These are phyloP conservation scores for Penicillium cataractarum DNA, from an alignment of 495 filamentous ascomycete genomes.

Conservation along the genomic window DNA sequence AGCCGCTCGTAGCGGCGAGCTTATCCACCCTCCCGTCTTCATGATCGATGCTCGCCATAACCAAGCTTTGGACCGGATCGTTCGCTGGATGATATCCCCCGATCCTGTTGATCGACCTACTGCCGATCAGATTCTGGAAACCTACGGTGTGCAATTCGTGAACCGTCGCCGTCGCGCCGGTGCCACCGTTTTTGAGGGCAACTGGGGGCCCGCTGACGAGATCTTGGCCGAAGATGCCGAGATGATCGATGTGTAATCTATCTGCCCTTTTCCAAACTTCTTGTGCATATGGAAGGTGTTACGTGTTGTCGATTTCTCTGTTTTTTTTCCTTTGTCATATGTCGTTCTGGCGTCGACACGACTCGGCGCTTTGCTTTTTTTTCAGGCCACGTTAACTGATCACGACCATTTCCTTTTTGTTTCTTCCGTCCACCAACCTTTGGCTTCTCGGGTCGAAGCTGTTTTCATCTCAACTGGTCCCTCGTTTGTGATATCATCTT, in stretches of 20 bases:
- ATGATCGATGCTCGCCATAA: conserved; percentile 74
- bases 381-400: conserved; percentile 27
- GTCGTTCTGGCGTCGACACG: conserved; percentile 36
- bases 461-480: conserved; percentile 19
- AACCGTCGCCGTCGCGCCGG: conserved; percentile 72
- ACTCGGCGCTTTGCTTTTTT: conserved; percentile 21
- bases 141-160: conserved; percentile 76
- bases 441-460: conserved; percentile 29
- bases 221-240: conserved; percentile 70
- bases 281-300: conserved; percentile 50
- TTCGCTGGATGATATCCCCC: conserved; percentile 84
- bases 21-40: conserved; percentile 77
- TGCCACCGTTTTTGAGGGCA: conserved; percentile 91
- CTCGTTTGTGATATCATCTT: conserved; percentile 16
- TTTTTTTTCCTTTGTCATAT: conserved; percentile 42
- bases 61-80: conserved; percentile 79
- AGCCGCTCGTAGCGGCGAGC: conserved; percentile 61
- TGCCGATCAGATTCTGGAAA: conserved; percentile 68
- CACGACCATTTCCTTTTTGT: conserved; percentile 28
- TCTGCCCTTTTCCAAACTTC: conserved; percentile 31
- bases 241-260: conserved; percentile 70
- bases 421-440: conserved; percentile 26
- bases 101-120: conserved; percentile 73
- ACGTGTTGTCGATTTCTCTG: conserved; percentile 28
- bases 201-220: conserved; percentile 85